Base-by-base conservation (phyloP, 2,329 filamentous ascomycete species). In the Gremmenia infestans region DNA sequence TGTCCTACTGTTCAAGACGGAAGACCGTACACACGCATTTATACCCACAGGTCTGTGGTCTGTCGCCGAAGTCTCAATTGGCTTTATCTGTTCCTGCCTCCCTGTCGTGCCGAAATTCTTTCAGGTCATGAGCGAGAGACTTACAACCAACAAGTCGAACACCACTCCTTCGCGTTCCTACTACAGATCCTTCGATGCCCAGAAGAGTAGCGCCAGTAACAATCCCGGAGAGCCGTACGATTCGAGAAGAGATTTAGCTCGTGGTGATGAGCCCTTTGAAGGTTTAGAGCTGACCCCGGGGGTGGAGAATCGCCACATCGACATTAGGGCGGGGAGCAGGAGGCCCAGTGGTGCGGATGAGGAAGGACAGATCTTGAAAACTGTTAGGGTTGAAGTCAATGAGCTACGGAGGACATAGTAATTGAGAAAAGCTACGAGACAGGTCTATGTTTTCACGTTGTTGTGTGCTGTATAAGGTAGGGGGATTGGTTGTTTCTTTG, bases 61-160 rank as follows among this genome's bases (percentile, higher is more conserved):
- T 4, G 23, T 50, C 25, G 46, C 46, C 39, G 52, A 54, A 36
- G 43, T 54, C 35, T 54, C 52, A 4, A 35, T 54, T 4, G 52
- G 46, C 15, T 28, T 54, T 12, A 54, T 54, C 5, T 54, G 52
- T 35, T 42, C 45, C 11, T 54, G 52, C 15, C 52, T 54, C 5
- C 46, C 52, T 23, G 49, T 47, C 12, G 4, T 49, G 12, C 52
- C 52, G 14, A 54, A 49, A 37, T 54, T 54, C 25, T 49, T 39
- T n/a, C 46, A 36, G 5, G 52, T 54, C 37, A n/a, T 54, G 9
- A 14, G 47, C 9, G 8, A 36, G 5, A 22, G 43, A 32, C 46
- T 54, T 11, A 23, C 37, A 40, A 40, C 37, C 37, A 40, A 40
- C 37, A 40, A 40, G 8, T 40, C 37, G 8, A 17, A 1, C 15